Base-by-base conservation (phyloP, 345 rosid genomes). In the Eucalyptus marginata region DNA sequence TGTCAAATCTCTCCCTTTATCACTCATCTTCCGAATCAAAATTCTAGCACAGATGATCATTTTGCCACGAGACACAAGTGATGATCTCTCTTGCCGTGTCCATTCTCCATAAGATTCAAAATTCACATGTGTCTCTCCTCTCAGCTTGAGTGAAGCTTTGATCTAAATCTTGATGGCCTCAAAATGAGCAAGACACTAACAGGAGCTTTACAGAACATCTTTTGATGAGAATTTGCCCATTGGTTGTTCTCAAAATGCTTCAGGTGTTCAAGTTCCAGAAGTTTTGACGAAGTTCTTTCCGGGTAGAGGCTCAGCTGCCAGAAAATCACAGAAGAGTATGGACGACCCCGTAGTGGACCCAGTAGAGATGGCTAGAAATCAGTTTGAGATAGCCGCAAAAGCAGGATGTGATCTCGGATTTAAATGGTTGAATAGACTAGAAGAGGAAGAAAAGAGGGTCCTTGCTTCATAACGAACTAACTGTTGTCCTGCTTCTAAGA, bases 251-350 rank as follows among this genome's bases (percentile, higher is more conserved):
- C 33, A 81, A 43, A 87, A 88, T 86, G 52, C 58, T 84, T 87
- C 92, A 97, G 99, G 99, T 91, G 96, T 64, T 40, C 95, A 94
- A 94, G 96, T 96, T 52, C 99, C 99, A 36, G 97, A 95, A 91
- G 87, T 88, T 47, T 86, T 96, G 86, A 92, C 92, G 20, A 96
- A 88, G 90, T 89, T 94, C 89, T 87, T 88, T 64, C 10, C 89
- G 13, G 91, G 90, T 90, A 94, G 90, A 66, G 92, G 93, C 87
- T 58, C 94, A 0, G 86, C 94, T 16, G 91, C 95, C 22, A 92
- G 91, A 40, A 36, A 91, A 89, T 90, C 88, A 62, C 93, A 87
- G 90, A 90, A 96, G 89, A 89, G 87, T 58, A 56, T 27, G 17
- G 94, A 91, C 66, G 84, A 76, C 58, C 52, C 66, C 8, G 86